phyloP scores from a whole-genome alignment of 176 grass and related monocot species.

The Triticum turgidum region DNA sequence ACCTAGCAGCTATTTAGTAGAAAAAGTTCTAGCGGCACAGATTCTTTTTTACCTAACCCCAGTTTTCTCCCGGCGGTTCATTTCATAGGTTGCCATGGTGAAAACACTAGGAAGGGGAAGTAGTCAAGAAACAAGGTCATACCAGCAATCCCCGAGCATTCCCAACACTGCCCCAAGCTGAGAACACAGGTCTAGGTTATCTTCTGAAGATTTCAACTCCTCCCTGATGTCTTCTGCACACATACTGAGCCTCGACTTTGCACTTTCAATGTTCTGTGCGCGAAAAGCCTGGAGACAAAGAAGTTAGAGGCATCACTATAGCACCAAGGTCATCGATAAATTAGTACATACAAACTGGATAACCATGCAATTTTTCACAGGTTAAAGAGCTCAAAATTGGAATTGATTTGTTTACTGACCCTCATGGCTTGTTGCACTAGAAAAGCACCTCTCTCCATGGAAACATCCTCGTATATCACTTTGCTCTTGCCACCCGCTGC shows the following conservation, averaged over 20 bases:
- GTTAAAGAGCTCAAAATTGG: neutral
- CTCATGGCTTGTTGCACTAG: constrained; percentile 98
- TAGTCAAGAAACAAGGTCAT: constrained; percentile 19
- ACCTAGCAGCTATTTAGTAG: neutral
- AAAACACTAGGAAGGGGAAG: neutral
- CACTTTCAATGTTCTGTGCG: constrained; percentile 75
- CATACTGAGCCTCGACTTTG: constrained; percentile 81
- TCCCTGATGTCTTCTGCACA: constrained; percentile 89
- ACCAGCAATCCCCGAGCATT: constrained; percentile 98
- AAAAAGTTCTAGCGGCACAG: neutral
- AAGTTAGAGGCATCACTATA: neutral
- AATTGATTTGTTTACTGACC: constrained; percentile 46
- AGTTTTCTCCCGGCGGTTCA: neutral
- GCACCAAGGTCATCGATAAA: neutral
- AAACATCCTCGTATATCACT: constrained; percentile 96
- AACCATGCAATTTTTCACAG: neutral
- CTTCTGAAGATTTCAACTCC: constrained; percentile 63
- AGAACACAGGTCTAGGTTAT: constrained; percentile 71
- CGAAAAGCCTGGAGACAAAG: constrained; percentile 65
- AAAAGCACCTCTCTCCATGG: constrained; percentile 95
- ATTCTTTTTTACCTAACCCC: neutral
- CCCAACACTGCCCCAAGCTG: constrained; percentile 93
- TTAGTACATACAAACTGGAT: neutral
- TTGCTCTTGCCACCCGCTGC: constrained; percentile 47
- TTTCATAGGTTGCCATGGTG: neutral